Base-by-base conservation (phyloP, 805 yeast species). In the Metschnikowia orientalis region DNA sequence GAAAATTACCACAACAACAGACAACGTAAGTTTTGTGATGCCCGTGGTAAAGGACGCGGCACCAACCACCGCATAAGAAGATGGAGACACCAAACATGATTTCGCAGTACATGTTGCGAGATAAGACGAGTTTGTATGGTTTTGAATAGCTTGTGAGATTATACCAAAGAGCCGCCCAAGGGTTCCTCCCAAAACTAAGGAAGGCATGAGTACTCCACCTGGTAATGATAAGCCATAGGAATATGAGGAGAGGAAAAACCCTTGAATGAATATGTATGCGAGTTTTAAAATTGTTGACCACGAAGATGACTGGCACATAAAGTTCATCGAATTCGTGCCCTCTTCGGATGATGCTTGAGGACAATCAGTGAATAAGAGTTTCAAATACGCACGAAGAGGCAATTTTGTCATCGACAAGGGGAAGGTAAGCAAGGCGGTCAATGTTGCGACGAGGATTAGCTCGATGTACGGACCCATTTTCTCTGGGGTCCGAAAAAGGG, bases 1-100 rank as follows among this genome's bases (percentile, higher is more conserved):
- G 54, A 84, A 82, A 42, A 85, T 67, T 16, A 87, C 75, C 5
- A 86, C 89, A 11, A 85, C 95, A 6, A 81, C 79, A 26, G 87
- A 73, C 42, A 85, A 80, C 4, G 89, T 84, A 59, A 86, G 72
- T 43, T 85, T 76, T 3, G 95, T 84, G 10, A 81, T 77, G 4
- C 95, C 94, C 0, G 92, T 76, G 44, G 85, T 64, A 35, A 84
- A 81, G 1, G 95, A 71, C 0, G 88, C 95, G 0, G 95, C 87
- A 0, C 95, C 95, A 14, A 87, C 85, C 7, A 86, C 81, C 0
- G 95, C 95, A 51, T 86, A 87, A 0, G 89, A 85, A 0, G 92
- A 89, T 0, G 94, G 94, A 2, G 88, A 81, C 7, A 86, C 77
- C 45, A 92, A 78, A 36, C 71, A 57, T 36, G 72, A 54, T 29